Evolutionary conservation across 148 eudicot genomes (phyloP).

Genomic region (Nepenthes mirabilis): DNA sequence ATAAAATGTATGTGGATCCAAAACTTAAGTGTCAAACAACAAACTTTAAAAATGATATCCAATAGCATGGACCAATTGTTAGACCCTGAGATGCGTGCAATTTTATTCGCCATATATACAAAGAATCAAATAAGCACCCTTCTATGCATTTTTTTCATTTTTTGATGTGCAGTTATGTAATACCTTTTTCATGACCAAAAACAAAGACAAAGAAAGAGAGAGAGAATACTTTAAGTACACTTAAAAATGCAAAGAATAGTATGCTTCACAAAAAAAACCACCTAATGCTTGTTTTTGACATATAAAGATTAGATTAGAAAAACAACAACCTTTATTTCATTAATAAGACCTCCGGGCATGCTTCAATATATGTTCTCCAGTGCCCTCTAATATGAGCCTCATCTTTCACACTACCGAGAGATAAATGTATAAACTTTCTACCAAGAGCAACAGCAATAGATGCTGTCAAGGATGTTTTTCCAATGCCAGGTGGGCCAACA

Average conservation of each 20-base stretch:
- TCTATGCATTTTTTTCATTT: too few species aligned
- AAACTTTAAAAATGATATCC: too few species aligned
- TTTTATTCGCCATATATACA: too few species aligned
- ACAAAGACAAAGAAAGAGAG: too few species aligned
- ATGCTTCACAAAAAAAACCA: neutral
- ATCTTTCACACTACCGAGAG: constrained; percentile 98
- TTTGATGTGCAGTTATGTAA: too few species aligned
- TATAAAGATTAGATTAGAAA: neutral
- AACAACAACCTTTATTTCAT: constrained; percentile 67
- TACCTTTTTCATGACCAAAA: too few species aligned
- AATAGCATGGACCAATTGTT: too few species aligned
- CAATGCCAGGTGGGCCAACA: constrained; percentile 99
- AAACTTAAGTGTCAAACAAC: too few species aligned
- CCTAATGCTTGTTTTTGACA: neutral
- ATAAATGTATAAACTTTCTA: constrained; percentile 85
- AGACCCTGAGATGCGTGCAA: too few species aligned
- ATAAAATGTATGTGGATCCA: too few species aligned
- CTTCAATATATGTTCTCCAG: constrained; percentile 93
- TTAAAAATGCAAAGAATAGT: neutral
- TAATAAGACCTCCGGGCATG: constrained; percentile 99
- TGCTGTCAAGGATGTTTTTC: constrained; percentile 96
- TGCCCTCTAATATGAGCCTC: constrained; percentile 99
- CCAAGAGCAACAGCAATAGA: constrained; percentile 97
- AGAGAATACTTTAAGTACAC: too few species aligned
- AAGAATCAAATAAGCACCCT: too few species aligned